Evolutionary conservation across 176 grass and related monocot species (phyloP).

Genomic region (Aegilops bicornis): DNA sequence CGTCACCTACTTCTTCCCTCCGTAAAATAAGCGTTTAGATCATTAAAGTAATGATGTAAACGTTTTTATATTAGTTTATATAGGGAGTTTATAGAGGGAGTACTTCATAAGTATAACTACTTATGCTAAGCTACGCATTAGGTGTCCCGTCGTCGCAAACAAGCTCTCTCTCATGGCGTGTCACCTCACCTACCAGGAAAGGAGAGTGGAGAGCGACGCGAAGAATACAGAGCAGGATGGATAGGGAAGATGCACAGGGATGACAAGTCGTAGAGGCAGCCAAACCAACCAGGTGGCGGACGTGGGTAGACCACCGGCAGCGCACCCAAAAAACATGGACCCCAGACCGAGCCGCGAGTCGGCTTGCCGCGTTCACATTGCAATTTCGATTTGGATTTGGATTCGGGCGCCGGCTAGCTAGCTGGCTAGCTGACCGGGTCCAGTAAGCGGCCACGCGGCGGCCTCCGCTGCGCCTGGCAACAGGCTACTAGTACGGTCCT

Average conservation of each 20-base stretch:
- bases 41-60: too few species aligned
- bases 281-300: neutral
- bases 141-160: neutral
- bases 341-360: neutral
- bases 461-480: neutral
- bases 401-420: neutral
- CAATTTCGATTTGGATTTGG: neutral
- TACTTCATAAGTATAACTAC: neutral
- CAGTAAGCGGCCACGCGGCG: neutral
- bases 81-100: too few species aligned
- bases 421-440: neutral
- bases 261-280: neutral
- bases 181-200: neutral
- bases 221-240: neutral
- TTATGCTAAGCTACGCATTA: neutral
- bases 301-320: constrained; percentile 4
- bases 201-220: neutral
- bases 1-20: too few species aligned
- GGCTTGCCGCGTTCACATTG: constrained; percentile 19
- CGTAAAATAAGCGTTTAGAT: too few species aligned
- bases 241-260: neutral
- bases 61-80: too few species aligned
- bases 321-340: neutral
- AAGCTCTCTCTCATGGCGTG: neutral
- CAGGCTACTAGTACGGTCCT: neutral